Base-by-base conservation (phyloP, 2,329 filamentous ascomycete genomes). In the Geosmithia flava region DNA sequence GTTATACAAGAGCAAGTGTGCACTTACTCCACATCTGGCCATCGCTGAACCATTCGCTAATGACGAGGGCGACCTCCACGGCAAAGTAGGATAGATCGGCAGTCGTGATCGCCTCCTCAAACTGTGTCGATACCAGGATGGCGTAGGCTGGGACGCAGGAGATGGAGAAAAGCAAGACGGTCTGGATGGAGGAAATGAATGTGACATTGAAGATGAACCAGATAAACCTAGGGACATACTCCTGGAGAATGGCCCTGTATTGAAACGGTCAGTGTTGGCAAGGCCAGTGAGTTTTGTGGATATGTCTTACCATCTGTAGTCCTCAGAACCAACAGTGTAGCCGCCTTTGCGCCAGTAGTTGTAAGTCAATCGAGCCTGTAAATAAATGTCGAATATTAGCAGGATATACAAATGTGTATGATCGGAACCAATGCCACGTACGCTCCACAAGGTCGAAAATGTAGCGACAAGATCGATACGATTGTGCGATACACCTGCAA, bases 291-390 rank as follows among this genome's bases (percentile, higher is more conserved):
- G 5, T 37, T 11, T 11, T 11, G 15, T 37, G 33, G 33, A 13
- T 11, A 37, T 3, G 15, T 11, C 59, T 51, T 53, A 68, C 81
- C 93, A 98, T 67, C 93, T 79, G 64, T 98, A 98, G 65, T 98
- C 93, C 66, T 98, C 91, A 16, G 85, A 90, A 39, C 93, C 91
- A 53, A 90, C 73, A 16, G 75, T 70, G 63, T 98, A 98, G 20
- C 93, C 93, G 40, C 93, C 93, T 64, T 87, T 95, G 50, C 93
- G 84, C 83, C 86, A 95, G 69, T 96, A 98, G 68, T 98, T 98
- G 72, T 79, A 97, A 2, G 91, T 97, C 65, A 98, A 70, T 11
- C 93, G 85, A 50, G 69, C 62, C 86, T 89, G n/a, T n/a, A 51
- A 16, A 7, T 20, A 45, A 10, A 27, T 13, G 44, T 27, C 20